Evolutionary conservation across 176 grass and related monocot species (phyloP).

Genomic region (Rhynchospora tenuis): DNA sequence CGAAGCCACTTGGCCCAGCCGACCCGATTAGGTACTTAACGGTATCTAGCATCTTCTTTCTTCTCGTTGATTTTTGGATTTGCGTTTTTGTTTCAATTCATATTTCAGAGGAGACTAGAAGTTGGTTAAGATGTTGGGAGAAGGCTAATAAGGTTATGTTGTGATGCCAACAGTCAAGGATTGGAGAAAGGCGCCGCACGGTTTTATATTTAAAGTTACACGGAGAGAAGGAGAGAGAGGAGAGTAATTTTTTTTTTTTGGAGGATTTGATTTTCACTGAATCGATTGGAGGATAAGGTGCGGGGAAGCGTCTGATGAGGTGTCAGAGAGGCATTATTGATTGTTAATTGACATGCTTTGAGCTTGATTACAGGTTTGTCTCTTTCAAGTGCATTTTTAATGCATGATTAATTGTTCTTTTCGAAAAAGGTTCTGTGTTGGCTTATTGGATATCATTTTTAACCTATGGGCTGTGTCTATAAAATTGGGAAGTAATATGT

Average conservation of each 20-base stretch:
- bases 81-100: background rate
- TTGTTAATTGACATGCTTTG: conserved; percentile 17
- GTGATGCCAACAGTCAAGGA: conserved; percentile 11
- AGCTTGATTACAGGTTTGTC: conserved; percentile 20
- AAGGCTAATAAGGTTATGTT: background rate
- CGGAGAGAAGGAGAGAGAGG: background rate
- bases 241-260: background rate
- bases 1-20: conserved; percentile 60
- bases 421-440: background rate
- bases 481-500: background rate
- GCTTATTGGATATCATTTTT: background rate
- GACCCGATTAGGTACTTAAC: conserved; percentile 67
- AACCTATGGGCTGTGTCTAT: background rate
- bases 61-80: background rate
- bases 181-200: conserved; percentile 17
- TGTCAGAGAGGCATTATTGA: conserved; percentile 17
- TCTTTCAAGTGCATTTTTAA: conserved; percentile 9
- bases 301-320: conserved; percentile 17
- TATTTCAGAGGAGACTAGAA: background rate
- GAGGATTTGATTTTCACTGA: conserved; percentile 13
- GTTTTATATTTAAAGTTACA: conserved; percentile 21
- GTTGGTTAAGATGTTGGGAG: background rate
- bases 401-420: background rate
- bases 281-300: conserved; percentile 11
- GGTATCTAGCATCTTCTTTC: conserved; percentile 51